Percentiles rank a stretch among this genome's conserved stretches.
Conservation (phyloP, 345 rosid genomes). For the Salix dunnii region DNA sequence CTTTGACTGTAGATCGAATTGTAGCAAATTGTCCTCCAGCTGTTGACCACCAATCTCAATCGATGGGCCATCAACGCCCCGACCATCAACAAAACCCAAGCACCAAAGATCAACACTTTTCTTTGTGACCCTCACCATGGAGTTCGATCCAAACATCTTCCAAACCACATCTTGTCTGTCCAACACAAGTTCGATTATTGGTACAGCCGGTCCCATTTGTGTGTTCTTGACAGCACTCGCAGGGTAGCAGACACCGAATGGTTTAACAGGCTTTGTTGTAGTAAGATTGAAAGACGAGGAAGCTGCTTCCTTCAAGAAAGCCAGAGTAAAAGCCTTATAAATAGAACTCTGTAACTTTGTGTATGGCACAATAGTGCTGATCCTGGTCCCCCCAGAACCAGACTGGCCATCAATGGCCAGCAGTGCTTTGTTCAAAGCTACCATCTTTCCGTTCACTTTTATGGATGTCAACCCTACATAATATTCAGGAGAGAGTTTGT, state of each 20-base stretch:
- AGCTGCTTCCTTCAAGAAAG: conserved; percentile 7
- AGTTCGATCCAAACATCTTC: not conserved
- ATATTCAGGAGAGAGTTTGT: conserved; percentile 24
- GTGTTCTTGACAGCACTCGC: too few species aligned
- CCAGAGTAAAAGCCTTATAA: conserved; percentile 6
- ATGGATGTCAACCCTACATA: conserved; percentile 10
- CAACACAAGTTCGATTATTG: too few species aligned
- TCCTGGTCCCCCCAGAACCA: conserved; percentile 21
- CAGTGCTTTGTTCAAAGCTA: not conserved
- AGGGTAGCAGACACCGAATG: too few species aligned
- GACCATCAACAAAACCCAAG: too few species aligned
- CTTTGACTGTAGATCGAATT: not conserved
- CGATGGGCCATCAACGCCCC: not conserved
- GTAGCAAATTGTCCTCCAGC: not conserved
- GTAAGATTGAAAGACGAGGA: conserved; percentile 16
- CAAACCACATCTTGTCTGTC: not conserved
- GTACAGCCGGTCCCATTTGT: too few species aligned
- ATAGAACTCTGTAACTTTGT: conserved; percentile 12
- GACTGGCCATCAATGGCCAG: conserved; percentile 3
- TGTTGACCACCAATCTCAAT: not conserved
- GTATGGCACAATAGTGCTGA: conserved; percentile 14
- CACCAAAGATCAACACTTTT: too few species aligned
- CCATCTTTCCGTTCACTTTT: conserved; percentile 11
- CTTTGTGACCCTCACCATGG: not conserved
- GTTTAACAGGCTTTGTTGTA: too few species aligned